Evolutionary conservation across 2,329 filamentous ascomycete species (phyloP).

Genomic region (Thyridium curvatum): DNA sequence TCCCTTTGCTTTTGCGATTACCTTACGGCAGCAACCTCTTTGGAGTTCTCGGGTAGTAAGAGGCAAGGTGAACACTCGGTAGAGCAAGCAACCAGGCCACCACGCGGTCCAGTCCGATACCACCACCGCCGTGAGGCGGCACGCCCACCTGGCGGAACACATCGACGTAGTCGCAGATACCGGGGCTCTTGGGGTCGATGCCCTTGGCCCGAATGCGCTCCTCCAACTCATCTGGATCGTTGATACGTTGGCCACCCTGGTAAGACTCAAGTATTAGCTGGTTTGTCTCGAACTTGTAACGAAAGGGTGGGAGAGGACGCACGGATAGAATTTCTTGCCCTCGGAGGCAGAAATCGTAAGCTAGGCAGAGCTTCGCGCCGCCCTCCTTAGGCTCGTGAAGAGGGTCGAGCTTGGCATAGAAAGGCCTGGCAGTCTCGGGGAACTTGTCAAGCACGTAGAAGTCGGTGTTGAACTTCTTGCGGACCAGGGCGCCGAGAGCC

Average conservation of each 20-base stretch:
- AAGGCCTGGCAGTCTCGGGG: slow-evolving; percentile 79
- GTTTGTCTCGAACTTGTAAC: no score
- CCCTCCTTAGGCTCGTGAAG: slow-evolving; percentile 15
- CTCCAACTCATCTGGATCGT: slow-evolving; percentile 70
- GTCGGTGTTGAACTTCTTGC: slow-evolving; percentile 86
- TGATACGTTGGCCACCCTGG: slow-evolving; percentile 91
- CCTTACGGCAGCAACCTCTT: slow-evolving; percentile 49
- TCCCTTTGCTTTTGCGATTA: no score
- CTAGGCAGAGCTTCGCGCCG: slow-evolving; percentile 59
- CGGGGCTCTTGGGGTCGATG: slow-evolving; percentile 64
- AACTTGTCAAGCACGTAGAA: slow-evolving; percentile 98
- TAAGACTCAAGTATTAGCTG: no score
- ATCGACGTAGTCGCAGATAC: slow-evolving; percentile 83
- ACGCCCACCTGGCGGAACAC: slow-evolving; percentile 75
- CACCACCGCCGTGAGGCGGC: slow-evolving; percentile 82
- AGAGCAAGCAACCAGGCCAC: slow-evolving; percentile 58
- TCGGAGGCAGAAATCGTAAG: slow-evolving; percentile 81
- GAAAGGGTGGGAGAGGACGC: no score
- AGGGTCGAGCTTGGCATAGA: slow-evolving; percentile 82
- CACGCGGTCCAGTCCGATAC: slow-evolving; percentile 83
- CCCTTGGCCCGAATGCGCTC: slow-evolving; percentile 72
- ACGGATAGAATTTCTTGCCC: slow-evolving; percentile 88
- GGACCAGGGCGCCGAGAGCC: slow-evolving; percentile 79
- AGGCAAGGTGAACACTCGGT: slow-evolving; percentile 51
- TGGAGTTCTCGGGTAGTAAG: slow-evolving; percentile 53